Conservation (phyloP, 163 green algal genomes). For the Volvox carteri region DNA sequence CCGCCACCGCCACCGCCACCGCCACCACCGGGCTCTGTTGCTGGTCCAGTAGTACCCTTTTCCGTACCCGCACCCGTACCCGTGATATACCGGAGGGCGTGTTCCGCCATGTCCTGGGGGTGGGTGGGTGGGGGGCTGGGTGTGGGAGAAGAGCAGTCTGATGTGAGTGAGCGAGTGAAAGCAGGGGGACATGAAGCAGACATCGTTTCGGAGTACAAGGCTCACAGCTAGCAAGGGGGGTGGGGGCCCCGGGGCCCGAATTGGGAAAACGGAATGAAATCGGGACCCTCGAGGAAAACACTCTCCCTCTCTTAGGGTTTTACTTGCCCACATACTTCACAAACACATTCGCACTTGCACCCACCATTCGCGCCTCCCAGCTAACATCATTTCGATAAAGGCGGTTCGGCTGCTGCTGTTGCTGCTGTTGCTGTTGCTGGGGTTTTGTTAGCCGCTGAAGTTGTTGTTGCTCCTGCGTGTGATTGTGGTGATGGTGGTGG, state of each 20-base stretch:
- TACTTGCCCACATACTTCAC: not conserved
- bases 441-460: not conserved
- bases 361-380: conserved; percentile 10
- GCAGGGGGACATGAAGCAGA: not conserved
- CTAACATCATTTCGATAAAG: too few relatives aligned
- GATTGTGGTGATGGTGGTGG: too few relatives aligned
- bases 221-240: not conserved
- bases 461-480: too few relatives aligned
- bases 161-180: not conserved
- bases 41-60: too few relatives aligned
- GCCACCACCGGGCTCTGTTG: too few relatives aligned
- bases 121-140: not conserved
- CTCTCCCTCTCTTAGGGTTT: not conserved
- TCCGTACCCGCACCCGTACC: not conserved
- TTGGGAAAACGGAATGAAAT: not conserved
- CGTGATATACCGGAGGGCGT: not conserved
- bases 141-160: not conserved
- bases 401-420: not conserved
- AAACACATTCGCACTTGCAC: not conserved
- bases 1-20: not conserved
- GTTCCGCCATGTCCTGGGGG: conserved; percentile 11
- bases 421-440: not conserved
- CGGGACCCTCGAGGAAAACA: not conserved
- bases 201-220: not conserved
- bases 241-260: not conserved